Conservation (phyloP, 345 rosid genomes). For the Hypericum perforatum region DNA sequence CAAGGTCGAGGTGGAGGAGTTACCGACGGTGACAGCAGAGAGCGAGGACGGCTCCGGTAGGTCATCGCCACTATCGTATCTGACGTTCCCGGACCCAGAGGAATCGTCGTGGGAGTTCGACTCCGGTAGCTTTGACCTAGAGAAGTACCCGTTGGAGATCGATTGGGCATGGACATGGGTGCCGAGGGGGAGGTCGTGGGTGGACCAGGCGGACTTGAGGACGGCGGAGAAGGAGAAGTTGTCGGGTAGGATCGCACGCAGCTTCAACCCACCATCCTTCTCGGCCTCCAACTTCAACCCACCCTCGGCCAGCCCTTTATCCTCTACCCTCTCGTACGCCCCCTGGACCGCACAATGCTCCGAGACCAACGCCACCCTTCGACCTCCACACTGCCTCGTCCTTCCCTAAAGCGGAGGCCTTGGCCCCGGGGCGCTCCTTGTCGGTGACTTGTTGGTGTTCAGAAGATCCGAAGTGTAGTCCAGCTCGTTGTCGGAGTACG, state of each 20-base stretch:
- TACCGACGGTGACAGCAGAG: slow-evolving; percentile 32
- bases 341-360: slow-evolving; percentile 68
- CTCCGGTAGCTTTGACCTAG: slow-evolving; percentile 16
- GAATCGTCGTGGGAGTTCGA: slow-evolving; percentile 22
- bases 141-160: slow-evolving; percentile 22
- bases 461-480: too few species aligned
- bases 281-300: slow-evolving; percentile 70
- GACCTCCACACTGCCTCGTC: slow-evolving; percentile 15
- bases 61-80: slow-evolving; percentile 26
- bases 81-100: slow-evolving; percentile 18
- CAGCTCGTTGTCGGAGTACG: too few species aligned
- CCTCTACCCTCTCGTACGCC: slow-evolving; percentile 42
- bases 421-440: slow-evolving; percentile 44
- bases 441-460: too few species aligned
- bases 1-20: slow-evolving; percentile 14
- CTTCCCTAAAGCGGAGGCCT: slow-evolving; percentile 8
- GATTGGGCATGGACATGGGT: slow-evolving; percentile 68
- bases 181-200: slow-evolving; percentile 45
- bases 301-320: slow-evolving; percentile 41
- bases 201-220: slow-evolving; percentile 51
- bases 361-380: slow-evolving; percentile 17
- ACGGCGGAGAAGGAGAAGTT: slow-evolving; percentile 67
- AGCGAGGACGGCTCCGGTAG: slow-evolving; percentile 44
- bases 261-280: slow-evolving; percentile 80
- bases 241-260: slow-evolving; percentile 51